Evolutionary conservation across 805 yeast genomes (phyloP).

Genomic region (Wickerhamiella qilinensis): DNA sequence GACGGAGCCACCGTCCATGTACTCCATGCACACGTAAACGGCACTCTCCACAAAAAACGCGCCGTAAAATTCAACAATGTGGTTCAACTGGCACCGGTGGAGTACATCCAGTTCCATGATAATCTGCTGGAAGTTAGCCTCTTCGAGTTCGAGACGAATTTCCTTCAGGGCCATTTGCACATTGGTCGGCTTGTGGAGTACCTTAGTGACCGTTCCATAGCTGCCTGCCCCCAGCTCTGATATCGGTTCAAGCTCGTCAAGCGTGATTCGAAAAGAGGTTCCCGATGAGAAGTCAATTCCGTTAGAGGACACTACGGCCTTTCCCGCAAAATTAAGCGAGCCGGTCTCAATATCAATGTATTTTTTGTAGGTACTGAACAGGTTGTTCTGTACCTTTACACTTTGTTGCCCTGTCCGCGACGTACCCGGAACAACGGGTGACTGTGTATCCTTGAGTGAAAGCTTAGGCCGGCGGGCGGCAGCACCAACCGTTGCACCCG

Average conservation of each 20-base stretch:
- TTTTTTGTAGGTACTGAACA: conserved; percentile 71
- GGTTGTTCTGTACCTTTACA: conserved; percentile 12
- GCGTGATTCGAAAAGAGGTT: conserved; percentile 65
- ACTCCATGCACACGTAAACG: conserved; percentile 95
- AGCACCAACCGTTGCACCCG: conserved; percentile 11
- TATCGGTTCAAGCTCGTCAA: conserved; percentile 53
- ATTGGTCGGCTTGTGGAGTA: conserved; percentile 81
- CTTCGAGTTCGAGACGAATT: conserved; percentile 83
- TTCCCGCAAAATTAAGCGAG: conserved; percentile 79
- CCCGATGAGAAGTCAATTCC: conserved; percentile 89
- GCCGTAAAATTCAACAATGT: conserved; percentile 90
- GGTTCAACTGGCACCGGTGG: conserved; percentile 80
- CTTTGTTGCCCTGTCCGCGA: background rate
- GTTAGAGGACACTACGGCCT: conserved; percentile 77
- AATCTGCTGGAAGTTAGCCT: conserved; percentile 83
- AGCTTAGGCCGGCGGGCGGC: conserved; percentile 11
- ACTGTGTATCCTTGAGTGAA: background rate
- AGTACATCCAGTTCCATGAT: conserved; percentile 90
- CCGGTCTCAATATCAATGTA: conserved; percentile 89
- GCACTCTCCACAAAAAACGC: conserved; percentile 97
- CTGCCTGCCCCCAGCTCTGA: conserved; percentile 92
- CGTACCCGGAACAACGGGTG: background rate
- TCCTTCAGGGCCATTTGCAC: conserved; percentile 96
- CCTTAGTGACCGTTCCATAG: conserved; percentile 91
- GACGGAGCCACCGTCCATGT: conserved; percentile 91